Base-by-base conservation (phyloP, 1,139 yeast genomes). In the Spencermartinsiella ligniputridi region DNA sequence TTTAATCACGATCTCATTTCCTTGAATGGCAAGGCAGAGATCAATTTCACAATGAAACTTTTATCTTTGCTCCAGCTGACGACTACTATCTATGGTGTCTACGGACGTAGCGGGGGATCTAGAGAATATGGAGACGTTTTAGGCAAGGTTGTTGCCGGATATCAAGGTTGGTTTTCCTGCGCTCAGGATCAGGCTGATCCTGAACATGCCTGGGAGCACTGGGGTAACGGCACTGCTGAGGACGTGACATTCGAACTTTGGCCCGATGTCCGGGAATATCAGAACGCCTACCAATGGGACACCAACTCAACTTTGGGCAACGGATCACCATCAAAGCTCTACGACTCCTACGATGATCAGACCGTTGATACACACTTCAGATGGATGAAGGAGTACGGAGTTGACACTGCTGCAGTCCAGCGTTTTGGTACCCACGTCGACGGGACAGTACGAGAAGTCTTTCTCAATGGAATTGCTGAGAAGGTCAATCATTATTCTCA, bases 141-240 rank as follows among this genome's bases (percentile, higher is more conserved):
- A 9, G 37, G 37, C 19, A 40, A 40, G n/a, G 30, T 40, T 16
- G 39, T 22, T n/a, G 42, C 16, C 21, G 42, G 42, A 15, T 40
- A 40, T 25, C 42, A 40, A 34, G 42, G 42, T 8, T 40, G 42
- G 42, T 40, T 40, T 27, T 20, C 30, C 3, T 34, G 38, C 17
- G 21, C 16, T 16, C 30, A 34, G 13, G 39, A 40, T 18, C 6
- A 15, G 24, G 3, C 3, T 11, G 42, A 40, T 9, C 42, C 42
- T n/a, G 18, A 19, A 9, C n/a, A 40, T 9, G 12, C 18, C 16
- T 40, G 42, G 42, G 18, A 22, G n/a, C 42, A 40, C 17, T 40
- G 42, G 42, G 39, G 42, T 4, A 15, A 34, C 22, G 35, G 27
- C 24, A 29, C 18, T 3, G 12, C 16, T 12, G 22, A n/a, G 8